Conservation (phyloP, 176 grass and related monocot genomes). For the Avena atlantica region DNA sequence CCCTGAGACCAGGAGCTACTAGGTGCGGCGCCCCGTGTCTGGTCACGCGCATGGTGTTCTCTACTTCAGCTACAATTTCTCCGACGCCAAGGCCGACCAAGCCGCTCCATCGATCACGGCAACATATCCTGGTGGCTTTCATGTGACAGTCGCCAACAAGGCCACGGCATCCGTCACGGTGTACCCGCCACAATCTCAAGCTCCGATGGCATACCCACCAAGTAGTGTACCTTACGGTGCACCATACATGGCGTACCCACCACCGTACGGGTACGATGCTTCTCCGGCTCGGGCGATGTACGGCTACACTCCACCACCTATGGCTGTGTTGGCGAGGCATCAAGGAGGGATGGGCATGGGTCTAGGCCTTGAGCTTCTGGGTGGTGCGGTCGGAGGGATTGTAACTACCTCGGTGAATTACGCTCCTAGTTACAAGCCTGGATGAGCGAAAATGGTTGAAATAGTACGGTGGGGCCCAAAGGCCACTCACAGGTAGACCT, state of each 20-base stretch:
- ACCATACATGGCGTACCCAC: slow-evolving; percentile 40
- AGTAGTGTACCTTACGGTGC: slow-evolving; percentile 29
- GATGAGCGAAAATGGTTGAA: no score
- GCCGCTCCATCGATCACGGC: neutral
- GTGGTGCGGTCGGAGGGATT: no score
- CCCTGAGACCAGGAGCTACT: slow-evolving; percentile 63
- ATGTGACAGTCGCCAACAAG: neutral
- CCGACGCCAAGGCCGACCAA: slow-evolving; percentile 16
- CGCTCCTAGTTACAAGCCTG: no score
- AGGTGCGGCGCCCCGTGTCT: slow-evolving; percentile 59
- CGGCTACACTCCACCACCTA: slow-evolving; percentile 30
- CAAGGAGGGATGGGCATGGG: no score
- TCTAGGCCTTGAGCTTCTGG: slow-evolving; percentile 40
- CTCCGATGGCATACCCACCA: neutral
- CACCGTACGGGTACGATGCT: slow-evolving; percentile 53
- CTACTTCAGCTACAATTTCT: slow-evolving; percentile 69
- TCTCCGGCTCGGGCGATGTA: slow-evolving; percentile 23
- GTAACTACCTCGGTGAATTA: no score
- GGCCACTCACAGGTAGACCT: no score
- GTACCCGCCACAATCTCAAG: slow-evolving; percentile 39
- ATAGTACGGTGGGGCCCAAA: no score
- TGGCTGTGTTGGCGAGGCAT: neutral
- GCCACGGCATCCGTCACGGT: neutral
- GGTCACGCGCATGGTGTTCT: slow-evolving; percentile 67
- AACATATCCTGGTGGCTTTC: neutral